These are phyloP conservation scores for Seiridium cupressi DNA, from an alignment of 2,329 filamentous ascomycete species.

Conservation along the genomic window DNA sequence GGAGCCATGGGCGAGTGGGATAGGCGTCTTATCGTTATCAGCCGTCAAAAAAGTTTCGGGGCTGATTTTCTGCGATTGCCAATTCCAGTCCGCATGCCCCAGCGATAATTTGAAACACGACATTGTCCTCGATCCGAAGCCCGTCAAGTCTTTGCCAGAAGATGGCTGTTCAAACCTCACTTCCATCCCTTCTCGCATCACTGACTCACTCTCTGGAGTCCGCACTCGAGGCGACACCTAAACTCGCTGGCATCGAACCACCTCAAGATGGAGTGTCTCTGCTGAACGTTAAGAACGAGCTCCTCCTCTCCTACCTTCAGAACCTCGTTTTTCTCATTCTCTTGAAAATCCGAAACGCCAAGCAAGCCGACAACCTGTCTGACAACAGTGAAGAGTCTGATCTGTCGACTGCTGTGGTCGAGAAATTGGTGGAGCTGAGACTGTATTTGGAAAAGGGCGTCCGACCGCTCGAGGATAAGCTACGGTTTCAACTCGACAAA, in stretches of 20 bases:
- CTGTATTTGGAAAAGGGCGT: slow-evolving; percentile 92
- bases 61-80: neutral
- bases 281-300: slow-evolving; percentile 92
- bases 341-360: slow-evolving; percentile 67
- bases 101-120: too few relatives aligned
- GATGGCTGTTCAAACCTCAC: slow-evolving; percentile 47
- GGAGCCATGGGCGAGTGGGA: neutral
- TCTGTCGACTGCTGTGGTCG: slow-evolving; percentile 67
- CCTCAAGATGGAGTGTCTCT: slow-evolving; percentile 87
- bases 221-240: slow-evolving; percentile 66
- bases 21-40: slow-evolving; percentile 9
- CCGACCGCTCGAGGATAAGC: slow-evolving; percentile 80
- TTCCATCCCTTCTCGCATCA: slow-evolving; percentile 50
- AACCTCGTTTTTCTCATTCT: slow-evolving; percentile 88
- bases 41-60: neutral
- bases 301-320: slow-evolving; percentile 94
- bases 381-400: slow-evolving; percentile 33
- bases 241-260: slow-evolving; percentile 62
- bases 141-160: neutral
- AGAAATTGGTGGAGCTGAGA: slow-evolving; percentile 87
- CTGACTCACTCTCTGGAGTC: slow-evolving; percentile 59
- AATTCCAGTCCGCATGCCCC: too few relatives aligned
- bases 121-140: too few relatives aligned
- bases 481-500: slow-evolving; percentile 96
- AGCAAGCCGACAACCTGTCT: slow-evolving; percentile 18